Evolutionary conservation across 148 eudicot species (phyloP).

Genomic region (Nepenthes gracilis): DNA sequence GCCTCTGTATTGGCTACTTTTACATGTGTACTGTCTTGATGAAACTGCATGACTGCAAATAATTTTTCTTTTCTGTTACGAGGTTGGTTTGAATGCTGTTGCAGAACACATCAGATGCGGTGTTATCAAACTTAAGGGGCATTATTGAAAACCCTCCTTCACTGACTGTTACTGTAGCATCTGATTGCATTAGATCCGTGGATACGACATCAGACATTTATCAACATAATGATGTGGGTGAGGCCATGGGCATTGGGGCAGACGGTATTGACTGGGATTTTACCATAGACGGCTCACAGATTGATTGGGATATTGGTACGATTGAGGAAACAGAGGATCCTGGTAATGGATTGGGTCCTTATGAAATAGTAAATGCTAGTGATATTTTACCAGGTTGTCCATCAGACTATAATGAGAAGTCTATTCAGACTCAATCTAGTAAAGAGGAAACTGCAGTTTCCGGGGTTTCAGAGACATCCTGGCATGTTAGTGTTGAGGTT

Average conservation of each 20-base stretch:
- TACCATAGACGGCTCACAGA: constrained; percentile 73
- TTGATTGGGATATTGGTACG: constrained; percentile 93
- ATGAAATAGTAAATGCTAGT: constrained; percentile 83
- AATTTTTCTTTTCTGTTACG: background rate
- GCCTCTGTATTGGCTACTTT: no score
- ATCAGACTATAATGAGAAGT: constrained; percentile 22
- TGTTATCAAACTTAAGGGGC: constrained; percentile 47
- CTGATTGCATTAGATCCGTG: constrained; percentile 33
- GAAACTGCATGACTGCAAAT: background rate
- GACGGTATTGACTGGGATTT: constrained; percentile 91
- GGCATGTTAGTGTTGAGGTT: constrained; percentile 79
- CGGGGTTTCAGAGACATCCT: constrained; percentile 52
- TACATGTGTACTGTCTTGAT: background rate
- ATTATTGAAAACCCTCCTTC: constrained; percentile 57
- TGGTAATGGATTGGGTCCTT: constrained; percentile 81
- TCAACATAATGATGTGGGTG: constrained; percentile 26
- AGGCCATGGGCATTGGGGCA: constrained; percentile 24
- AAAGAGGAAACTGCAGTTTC: constrained; percentile 27
- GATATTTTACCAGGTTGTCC: constrained; percentile 45
- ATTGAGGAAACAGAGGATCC: constrained; percentile 66
- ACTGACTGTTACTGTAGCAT: constrained; percentile 28
- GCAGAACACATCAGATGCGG: constrained; percentile 29
- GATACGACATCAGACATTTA: constrained; percentile 16
- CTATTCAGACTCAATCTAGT: constrained; percentile 17
- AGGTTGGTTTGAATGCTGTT: constrained; percentile 8